Conservation (phyloP, 768 basidiomycete genomes). For the Filobasidium wieringae region DNA sequence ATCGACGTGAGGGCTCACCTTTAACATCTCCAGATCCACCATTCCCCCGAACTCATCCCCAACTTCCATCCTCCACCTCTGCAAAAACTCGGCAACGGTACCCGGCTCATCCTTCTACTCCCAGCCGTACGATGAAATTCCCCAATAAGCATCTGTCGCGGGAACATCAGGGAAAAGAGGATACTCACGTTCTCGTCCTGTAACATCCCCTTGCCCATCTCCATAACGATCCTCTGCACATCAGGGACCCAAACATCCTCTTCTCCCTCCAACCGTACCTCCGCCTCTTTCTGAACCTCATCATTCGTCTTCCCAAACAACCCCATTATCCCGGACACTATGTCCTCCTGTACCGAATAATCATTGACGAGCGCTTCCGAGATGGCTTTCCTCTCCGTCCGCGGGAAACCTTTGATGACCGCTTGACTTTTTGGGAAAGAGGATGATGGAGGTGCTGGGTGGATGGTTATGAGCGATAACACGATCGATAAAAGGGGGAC, state of each 20-base stretch:
- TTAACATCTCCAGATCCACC: slow-evolving; percentile 57
- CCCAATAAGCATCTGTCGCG: background rate
- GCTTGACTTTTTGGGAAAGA: background rate
- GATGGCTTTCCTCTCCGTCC: slow-evolving; percentile 33
- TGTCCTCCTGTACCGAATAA: slow-evolving; percentile 57
- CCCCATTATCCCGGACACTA: slow-evolving; percentile 54
- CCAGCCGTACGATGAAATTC: background rate
- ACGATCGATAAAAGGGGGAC: slow-evolving; percentile 53
- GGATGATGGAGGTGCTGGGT: slow-evolving; percentile 9
- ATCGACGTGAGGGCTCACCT: slow-evolving; percentile 41
- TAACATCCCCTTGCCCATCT: slow-evolving; percentile 67
- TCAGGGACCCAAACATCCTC: slow-evolving; percentile 58
- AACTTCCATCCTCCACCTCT: slow-evolving; percentile 58
- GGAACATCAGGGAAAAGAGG: background rate
- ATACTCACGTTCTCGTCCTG: slow-evolving; percentile 49
- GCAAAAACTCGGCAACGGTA: slow-evolving; percentile 43
- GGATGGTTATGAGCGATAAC: slow-evolving; percentile 60
- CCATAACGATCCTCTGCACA: slow-evolving; percentile 50
- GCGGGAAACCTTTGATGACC: background rate
- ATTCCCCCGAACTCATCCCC: slow-evolving; percentile 62
- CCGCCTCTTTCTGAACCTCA: no score
- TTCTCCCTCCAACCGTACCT: slow-evolving; percentile 33
- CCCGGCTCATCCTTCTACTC: slow-evolving; percentile 1
- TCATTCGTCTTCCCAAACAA: no score
- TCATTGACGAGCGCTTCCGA: slow-evolving; percentile 54